Evolutionary conservation across 352 stramenopile genomes (phyloP), one percentile per base, ranked within the genome.

Genomic region (Phytopythium chamaehyphon): DNA sequence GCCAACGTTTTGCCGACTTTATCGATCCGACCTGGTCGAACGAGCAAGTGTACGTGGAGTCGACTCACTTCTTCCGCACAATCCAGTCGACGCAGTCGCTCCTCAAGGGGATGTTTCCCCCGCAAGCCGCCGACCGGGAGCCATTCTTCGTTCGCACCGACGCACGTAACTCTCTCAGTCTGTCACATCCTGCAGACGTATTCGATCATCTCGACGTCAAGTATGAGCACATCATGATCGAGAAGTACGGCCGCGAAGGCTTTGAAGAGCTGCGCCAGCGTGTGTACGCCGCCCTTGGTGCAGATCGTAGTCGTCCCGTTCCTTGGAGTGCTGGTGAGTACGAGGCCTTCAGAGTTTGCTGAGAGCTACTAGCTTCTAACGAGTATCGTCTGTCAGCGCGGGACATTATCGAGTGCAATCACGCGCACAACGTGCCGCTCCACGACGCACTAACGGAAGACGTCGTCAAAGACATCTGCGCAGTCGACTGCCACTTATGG

Each of bases 51-150:
- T 64, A 58, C 40, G 59, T 64, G 15, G n/a, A 47, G 40, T 72
- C 63, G 45, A 72, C 59, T 22, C 68, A 69, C 48, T 51, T 59
- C 47, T 45, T 39, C 14, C 59, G 59, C 26, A 72, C 63, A 15
- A 56, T 65, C 37, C 59, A 59, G 36, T 69, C 63, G 3, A 46
- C 52, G 22, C 44, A 50, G 26, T 26, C 44, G 44, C 44, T 50
- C 16, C 44, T 50, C 44, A 40, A 23, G 44, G 44, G 44, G 15
- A 38, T 50, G 44, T 50, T 50, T 31, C 55, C 35, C 9, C 28
- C 28, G 9, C 28, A 33, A 33, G 28, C 9, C 10, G 54, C 19
- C 8, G 45, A 26, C 5, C 5, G 14, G 26, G 44, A 40, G 11
- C 50, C 23, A 16, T 54, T 57, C 33, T 49, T 48, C 18, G 31